Conservation (phyloP, 2,329 filamentous ascomycete species). For the Dothideomycetes sp. region DNA sequence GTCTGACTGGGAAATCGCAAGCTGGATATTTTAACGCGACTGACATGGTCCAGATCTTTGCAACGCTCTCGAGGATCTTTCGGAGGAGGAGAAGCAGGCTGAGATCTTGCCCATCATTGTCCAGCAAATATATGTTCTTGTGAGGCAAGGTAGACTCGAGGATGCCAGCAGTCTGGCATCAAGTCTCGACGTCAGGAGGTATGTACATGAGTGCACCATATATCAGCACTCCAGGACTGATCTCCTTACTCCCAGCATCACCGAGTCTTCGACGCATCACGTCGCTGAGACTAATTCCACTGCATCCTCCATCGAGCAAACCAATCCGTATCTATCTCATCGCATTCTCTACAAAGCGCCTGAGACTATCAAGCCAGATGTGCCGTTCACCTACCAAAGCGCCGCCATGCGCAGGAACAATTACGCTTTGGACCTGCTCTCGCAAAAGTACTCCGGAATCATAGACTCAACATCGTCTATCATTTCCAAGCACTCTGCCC, state of each 20-base stretch:
- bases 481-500: conserved; percentile 35
- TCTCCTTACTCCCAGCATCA: too few species aligned
- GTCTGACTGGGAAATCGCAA: not conserved
- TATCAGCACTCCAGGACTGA: too few species aligned
- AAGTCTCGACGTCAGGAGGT: conserved; percentile 52
- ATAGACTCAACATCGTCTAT: conserved; percentile 41
- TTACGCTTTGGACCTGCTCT: conserved; percentile 53
- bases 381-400: conserved; percentile 62
- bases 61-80: conserved; percentile 60
- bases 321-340: conserved; percentile 60
- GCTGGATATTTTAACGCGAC: too few species aligned
- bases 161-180: conserved; percentile 55
- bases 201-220: conserved; percentile 20
- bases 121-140: conserved; percentile 64
- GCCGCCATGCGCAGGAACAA: conserved; percentile 51
- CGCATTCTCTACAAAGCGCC: conserved; percentile 47
- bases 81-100: conserved; percentile 60
- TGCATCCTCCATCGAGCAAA: conserved; percentile 31
- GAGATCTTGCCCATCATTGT: conserved; percentile 67
- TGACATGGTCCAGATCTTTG: conserved; percentile 46
- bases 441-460: conserved; percentile 58
- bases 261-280: conserved; percentile 54
- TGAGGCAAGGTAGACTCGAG: conserved; percentile 51
- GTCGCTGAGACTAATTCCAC: conserved; percentile 58
- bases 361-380: conserved; percentile 45